Base-by-base conservation (phyloP, 208 protist genomes). In the Leishmania tarentolae region DNA sequence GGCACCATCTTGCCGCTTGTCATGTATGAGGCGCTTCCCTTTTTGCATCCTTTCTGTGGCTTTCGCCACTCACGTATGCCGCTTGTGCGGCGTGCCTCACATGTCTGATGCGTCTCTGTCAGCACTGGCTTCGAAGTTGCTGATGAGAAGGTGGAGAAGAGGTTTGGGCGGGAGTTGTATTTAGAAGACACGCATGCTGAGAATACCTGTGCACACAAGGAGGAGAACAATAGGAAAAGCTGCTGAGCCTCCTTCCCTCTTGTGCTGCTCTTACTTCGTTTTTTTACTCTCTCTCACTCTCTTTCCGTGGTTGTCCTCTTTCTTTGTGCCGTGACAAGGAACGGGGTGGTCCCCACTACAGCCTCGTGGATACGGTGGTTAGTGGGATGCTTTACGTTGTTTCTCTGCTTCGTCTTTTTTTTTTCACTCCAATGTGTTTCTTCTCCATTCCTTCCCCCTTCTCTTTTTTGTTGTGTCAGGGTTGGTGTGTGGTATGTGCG, bases 351-450 rank as follows among this genome's bases (percentile, higher is more conserved):
- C 50, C 9, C 15, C 50, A 53, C 50, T 17, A 53, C 15, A 53
- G 15, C 19, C 15, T 11, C 50, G 50, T 53, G 0, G 50, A 53
- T 53, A 11, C 19, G 50, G 13, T 53, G 15, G 40, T 9, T n/a
- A n/a, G 2, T 6, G 11, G 17, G 35, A 28, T 50, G 11, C 17
- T 19, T 61, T 21, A 28, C 66, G 66, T 19, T 37, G 35, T 44
- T 71, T n/a, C n/a, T 71, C 66, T 71, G 37, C 66, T 71, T 71
- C 66, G 17, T 71, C n/a, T 47, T 46, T 7, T 71, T 28, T 71
- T 44, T 6, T 44, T 6, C 24, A 19, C 8, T 37, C 17, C 11
- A 65, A 13, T 19, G 21, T 13, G 8, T 69, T 21, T 69, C 28
- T 40, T 70, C 21, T 19, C n/a, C 13, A 15, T 19, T 7, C 35